phyloP scores from a whole-genome alignment of 2,329 filamentous ascomycete genomes.

The Zelopaecilomyces penicillatus region DNA sequence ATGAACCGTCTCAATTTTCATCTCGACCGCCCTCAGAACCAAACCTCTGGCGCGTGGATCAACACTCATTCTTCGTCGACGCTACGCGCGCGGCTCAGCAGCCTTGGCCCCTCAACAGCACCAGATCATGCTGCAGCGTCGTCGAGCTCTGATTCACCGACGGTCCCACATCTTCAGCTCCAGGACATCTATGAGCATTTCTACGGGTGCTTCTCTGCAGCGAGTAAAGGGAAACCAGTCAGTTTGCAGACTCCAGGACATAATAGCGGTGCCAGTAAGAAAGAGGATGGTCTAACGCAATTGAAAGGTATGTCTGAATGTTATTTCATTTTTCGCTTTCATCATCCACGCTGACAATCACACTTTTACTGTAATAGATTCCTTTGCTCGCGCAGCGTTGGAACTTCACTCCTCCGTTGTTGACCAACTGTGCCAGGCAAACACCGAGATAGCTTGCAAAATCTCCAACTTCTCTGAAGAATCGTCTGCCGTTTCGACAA shows the following conservation, averaged over 20 bases:
- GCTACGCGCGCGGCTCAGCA: constrained; percentile 21
- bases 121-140: neutral
- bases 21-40: too few species aligned
- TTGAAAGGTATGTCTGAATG: constrained; percentile 13
- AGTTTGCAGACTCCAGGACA: too few species aligned
- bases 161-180: neutral
- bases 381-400: constrained; percentile 16
- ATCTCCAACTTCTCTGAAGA: constrained; percentile 14
- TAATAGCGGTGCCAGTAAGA: neutral
- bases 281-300: constrained; percentile 4
- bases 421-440: constrained; percentile 14
- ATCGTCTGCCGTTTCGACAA: constrained; percentile 10
- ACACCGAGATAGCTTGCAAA: constrained; percentile 14
- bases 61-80: constrained; percentile 13
- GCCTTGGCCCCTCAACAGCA: constrained; percentile 9
- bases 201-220: constrained; percentile 13
- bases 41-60: too few species aligned
- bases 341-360: too few species aligned
- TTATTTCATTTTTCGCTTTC: too few species aligned
- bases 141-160: neutral
- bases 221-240: neutral
- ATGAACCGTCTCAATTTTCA: too few species aligned
- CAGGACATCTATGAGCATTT: constrained; percentile 17
- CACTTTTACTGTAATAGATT: constrained; percentile 9
- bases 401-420: constrained; percentile 14